Evolutionary conservation across 1,284 basidiomycete genomes (phyloP).

Genomic region (Volvariella volvacea): DNA sequence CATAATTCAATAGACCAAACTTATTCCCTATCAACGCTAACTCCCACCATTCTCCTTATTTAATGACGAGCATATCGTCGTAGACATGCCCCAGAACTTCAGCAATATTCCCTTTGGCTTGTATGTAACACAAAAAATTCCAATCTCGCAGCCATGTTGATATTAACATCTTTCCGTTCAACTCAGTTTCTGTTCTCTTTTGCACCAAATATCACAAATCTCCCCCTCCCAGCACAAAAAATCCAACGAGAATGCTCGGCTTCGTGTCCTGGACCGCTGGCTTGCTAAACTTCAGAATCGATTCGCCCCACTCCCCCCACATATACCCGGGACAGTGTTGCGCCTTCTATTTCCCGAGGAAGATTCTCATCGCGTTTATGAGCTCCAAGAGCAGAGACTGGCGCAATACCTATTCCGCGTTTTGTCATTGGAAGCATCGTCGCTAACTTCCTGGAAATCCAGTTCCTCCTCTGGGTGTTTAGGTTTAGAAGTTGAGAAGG

Average conservation of each 20-base stretch:
- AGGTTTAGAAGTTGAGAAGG: slow-evolving; percentile 53
- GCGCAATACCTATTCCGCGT: slow-evolving; percentile 45
- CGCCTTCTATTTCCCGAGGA: slow-evolving; percentile 79
- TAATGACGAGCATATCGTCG: too few species aligned
- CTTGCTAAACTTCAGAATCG: too few species aligned
- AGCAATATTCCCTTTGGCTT: slow-evolving; percentile 33
- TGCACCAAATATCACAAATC: slow-evolving; percentile 15
- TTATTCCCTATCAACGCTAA: too few species aligned
- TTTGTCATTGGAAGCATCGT: slow-evolving; percentile 34
- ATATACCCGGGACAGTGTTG: too few species aligned
- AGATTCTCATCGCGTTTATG: slow-evolving; percentile 63
- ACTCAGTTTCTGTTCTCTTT: slow-evolving; percentile 16
- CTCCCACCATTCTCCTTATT: too few species aligned
- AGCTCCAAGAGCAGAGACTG: slow-evolving; percentile 68
- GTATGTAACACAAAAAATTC: slow-evolving; percentile 20
- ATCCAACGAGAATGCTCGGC: background rate
- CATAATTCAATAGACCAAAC: too few species aligned
- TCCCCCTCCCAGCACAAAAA: slow-evolving; percentile 9
- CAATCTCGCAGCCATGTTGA: too few species aligned
- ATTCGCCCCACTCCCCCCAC: too few species aligned
- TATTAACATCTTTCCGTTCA: slow-evolving; percentile 6
- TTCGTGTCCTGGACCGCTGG: too few species aligned
- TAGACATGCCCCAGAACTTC: too few species aligned
- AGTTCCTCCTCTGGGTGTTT: slow-evolving; percentile 56
- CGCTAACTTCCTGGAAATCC: slow-evolving; percentile 44